Evolutionary conservation across 2,329 filamentous ascomycete species (phyloP), one percentile per base, ranked within the genome.

Genomic region (Calonectria henricotiae): DNA sequence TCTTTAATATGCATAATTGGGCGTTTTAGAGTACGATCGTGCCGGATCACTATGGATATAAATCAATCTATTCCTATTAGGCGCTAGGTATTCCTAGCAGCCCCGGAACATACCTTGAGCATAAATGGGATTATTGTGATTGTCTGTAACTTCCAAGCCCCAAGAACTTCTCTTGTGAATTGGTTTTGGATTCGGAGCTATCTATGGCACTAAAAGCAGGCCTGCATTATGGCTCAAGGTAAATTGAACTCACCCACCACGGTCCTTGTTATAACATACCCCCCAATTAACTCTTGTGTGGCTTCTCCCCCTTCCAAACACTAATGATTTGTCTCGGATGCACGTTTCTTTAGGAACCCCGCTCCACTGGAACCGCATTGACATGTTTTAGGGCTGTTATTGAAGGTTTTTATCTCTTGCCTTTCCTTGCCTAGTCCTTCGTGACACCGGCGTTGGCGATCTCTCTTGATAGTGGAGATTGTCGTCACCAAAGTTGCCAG

Each of bases 1-100:
- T 64, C 20, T 76, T 71, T 75, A 76, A 77, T 77, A 72, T 46
- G 63, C 58, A 63, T 69, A 47, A 71, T 69, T 74, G 74, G 73
- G 76, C 76, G 76, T 76, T 77, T 69, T 63, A 65, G 62, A 71
- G 32, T 61, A 75, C 47, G 71, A 71, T 70, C 67, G 71, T 65
- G 73, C 70, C 70, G 66, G 70, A 75, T 76, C 70, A 70, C 73
- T 64, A 65, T 75, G 68, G 62, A 76, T 32, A 37, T 65, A 69
- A 66, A 70, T 62, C n/a, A 46, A 67, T 64, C 54, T 32, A 43
- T 61, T 32, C 44, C 32, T n/a, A 66, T 32, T 61, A 32, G 55
- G 37, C 20, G 17, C 55, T 61, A 32, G 39, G 13, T 30, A 27
- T 32, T 25, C 44, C 25, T 27, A 44, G 47, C 25, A 41, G 41